Base-by-base conservation (phyloP, 352 stramenopile genomes). In the Peronospora tabacina region DNA sequence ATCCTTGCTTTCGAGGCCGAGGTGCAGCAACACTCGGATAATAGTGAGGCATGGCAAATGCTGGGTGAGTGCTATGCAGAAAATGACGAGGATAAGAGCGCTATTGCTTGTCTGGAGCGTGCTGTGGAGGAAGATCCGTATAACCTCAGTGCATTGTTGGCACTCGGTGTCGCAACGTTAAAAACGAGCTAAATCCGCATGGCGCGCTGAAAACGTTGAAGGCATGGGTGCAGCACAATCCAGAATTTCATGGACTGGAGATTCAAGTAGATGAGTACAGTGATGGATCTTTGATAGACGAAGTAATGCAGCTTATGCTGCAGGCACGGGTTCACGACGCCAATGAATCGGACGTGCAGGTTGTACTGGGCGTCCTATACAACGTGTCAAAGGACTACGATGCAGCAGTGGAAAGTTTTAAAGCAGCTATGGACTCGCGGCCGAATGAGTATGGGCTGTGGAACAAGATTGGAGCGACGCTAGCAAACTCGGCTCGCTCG, bases 311-410 rank as follows among this genome's bases (percentile, higher is more conserved):
- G 54, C 71, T 97, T 12, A 97, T 97, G 89, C 70, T 96, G 16
- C 85, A 96, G 53, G 87, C 87, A 15, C 79, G 84, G n/a, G 63
- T 70, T 1, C 79, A 90, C 52, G 82, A 93, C 36, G 64, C 73
- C 13, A 75, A 44, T 41, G 82, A 93, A 49, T 85, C 76, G 28
- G 77, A 93, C 52, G 76, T 89, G 36, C 69, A 85, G 45, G 81
- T 98, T 47, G 94, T 98, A 6, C 64, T 98, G 7, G 96, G 95
- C 19, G 95, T 98, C 16, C 68, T 98, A 17, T 98, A 98, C 71
- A 98, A 98, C 58, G 93, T 98, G 13, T 97, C 87, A 22, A 88
- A 94, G 44, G 93, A 98, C 58, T 98, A 97, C 55, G 89, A 97
- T 44, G 85, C 84, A 7, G 95, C 96, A 9, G 87, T 93, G 3